Evolutionary conservation across 225 moss, liverwort and hornwort species (phyloP).

Genomic region (Polytrichum formosum): DNA sequence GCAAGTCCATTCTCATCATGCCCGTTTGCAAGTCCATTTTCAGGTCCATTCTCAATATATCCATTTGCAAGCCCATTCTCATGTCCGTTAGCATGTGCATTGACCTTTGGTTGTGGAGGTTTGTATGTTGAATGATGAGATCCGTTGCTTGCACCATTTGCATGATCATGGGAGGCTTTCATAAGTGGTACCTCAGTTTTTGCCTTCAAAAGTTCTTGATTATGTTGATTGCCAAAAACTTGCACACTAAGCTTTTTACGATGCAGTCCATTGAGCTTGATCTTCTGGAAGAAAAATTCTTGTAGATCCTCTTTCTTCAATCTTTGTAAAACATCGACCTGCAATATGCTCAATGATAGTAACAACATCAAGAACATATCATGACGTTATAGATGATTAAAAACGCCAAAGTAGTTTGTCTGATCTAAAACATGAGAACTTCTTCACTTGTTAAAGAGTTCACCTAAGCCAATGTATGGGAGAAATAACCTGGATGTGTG

Average conservation of each 20-base stretch:
- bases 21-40: not conserved
- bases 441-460: too few species aligned
- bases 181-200: slow-evolving; percentile 20
- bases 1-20: not conserved
- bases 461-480: not conserved
- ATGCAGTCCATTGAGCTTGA: slow-evolving; percentile 49
- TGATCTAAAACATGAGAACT: too few species aligned
- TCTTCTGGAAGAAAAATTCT: slow-evolving; percentile 52
- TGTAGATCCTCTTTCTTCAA: slow-evolving; percentile 62
- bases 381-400: too few species aligned
- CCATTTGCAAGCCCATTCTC: too few species aligned
- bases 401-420: too few species aligned
- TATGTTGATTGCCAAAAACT: slow-evolving; percentile 78
- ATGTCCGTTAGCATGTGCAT: too few species aligned
- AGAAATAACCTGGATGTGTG: not conserved
- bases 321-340: slow-evolving; percentile 60
- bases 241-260: slow-evolving; percentile 84
- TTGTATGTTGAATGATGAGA: too few species aligned
- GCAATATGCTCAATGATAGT: slow-evolving; percentile 2
- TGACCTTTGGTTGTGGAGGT: too few species aligned
- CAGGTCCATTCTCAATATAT: too few species aligned
- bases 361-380: not conserved
- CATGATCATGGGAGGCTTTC: not conserved
- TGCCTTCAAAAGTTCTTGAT: slow-evolving; percentile 38
- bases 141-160: not conserved